phyloP scores from a whole-genome alignment of 805 yeast species.

The Tetrapisispora phaffii region DNA sequence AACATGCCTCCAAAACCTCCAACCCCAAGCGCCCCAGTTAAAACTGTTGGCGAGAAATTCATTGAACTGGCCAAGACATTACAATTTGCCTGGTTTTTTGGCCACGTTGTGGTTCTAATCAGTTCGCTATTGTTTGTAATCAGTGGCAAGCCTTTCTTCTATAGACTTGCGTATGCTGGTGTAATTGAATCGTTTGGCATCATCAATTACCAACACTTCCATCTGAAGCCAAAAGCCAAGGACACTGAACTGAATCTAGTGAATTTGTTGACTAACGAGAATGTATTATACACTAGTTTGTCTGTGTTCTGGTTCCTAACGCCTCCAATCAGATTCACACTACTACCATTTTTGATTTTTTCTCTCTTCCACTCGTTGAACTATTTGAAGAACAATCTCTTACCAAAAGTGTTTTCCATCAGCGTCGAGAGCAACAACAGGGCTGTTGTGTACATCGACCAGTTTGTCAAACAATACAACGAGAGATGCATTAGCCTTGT shows the following conservation, averaged over 20 bases:
- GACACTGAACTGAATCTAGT: constrained; percentile 4
- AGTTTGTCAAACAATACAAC: constrained; percentile 44
- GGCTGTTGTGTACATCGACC: constrained; percentile 26
- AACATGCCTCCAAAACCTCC: neutral
- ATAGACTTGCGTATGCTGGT: constrained; percentile 51
- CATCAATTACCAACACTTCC: constrained; percentile 53
- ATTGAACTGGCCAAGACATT: constrained; percentile 32
- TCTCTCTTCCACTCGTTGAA: constrained; percentile 75
- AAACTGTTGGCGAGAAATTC: constrained; percentile 1
- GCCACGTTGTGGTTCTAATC: constrained; percentile 42
- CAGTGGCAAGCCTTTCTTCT: constrained; percentile 35
- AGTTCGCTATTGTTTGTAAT: constrained; percentile 28
- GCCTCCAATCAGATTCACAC: constrained; percentile 49
- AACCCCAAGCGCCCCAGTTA: neutral
- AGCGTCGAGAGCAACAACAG: constrained; percentile 28
- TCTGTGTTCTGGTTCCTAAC: constrained; percentile 48
- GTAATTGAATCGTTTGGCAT: constrained; percentile 68
- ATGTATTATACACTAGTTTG: constrained; percentile 58
- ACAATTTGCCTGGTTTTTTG: constrained; percentile 72
- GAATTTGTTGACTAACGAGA: constrained; percentile 46
- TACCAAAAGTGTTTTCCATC: constrained; percentile 44
- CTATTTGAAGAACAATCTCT: constrained; percentile 51
- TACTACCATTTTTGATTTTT: constrained; percentile 66
- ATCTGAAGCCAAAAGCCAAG: constrained; percentile 16
- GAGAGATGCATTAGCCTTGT: constrained; percentile 50